Evolutionary conservation across 2,329 filamentous ascomycete genomes (phyloP), one percentile per base, ranked within the genome.

Genomic region (Fusarium camptoceras): DNA sequence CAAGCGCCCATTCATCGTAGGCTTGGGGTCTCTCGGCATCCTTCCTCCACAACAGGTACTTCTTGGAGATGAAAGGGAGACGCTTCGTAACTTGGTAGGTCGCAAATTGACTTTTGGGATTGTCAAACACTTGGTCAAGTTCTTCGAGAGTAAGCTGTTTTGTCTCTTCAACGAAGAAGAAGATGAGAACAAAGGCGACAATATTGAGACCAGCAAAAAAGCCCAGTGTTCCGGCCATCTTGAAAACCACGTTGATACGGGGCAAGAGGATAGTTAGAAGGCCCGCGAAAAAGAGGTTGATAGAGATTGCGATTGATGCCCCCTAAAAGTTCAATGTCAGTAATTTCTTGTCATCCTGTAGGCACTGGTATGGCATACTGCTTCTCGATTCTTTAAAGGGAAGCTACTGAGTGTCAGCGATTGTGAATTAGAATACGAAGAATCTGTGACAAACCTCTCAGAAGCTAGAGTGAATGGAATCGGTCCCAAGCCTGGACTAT

Each of bases 391-490:
- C 7, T 82, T 83, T 2, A 85, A 73, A 0, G 84, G 84, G 60
- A 86, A 86, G 50, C 82, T 83, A 6, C 2, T 31, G 0, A 1
- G 1, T 11, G 7, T 59, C 14, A 68, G 49, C 6, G 5, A 12
- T 4, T 2, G 3, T 6, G 1, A 12, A 15, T 15, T 15, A 3
- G 3, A 2, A 7, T 14, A n/a, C 16, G 1, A 1, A 5, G 2
- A 4, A 25, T 10, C 15, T 3, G 5, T 1, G 2, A 20, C 46
- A 0, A n/a, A 65, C 66, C 65, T 69, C 68, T 86, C 85, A 6
- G 83, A 83, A 15, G 84, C 84, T 20, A 86, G 77, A 3, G 83
- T 86, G 49, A 85, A 86, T 1, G 84, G 82, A 14, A 85, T 85
- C 0, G 84, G 84, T 1, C 66, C 84, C 64, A 79, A 47, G 12